Base-by-base conservation (phyloP, 257 asterid genomes). In the Fraxinus cuspidata region DNA sequence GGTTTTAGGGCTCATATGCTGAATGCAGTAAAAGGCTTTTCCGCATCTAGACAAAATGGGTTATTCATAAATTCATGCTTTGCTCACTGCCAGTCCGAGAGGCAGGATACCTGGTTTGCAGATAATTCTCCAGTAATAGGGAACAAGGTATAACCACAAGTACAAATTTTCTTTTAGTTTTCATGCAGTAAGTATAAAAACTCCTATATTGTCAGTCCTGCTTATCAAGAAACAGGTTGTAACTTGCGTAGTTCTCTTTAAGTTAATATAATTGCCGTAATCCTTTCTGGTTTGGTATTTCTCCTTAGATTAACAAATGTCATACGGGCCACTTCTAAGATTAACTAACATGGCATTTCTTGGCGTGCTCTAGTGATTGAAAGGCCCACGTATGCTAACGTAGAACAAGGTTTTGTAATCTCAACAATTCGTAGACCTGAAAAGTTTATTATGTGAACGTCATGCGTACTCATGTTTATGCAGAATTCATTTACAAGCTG, bases 41-140 rank as follows among this genome's bases (percentile, higher is more conserved):
- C 81, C 21, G 56, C 76, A 27, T 80, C 79, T 0, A 65, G 75
- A 51, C 88, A 81, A 74, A 87, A 74, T 75, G 94, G 91, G 18
- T 7, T 89, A 0, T 89, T 85, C 81, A 81, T 89, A 68, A 87
- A 89, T 80, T 89, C 94, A 58, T 89, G 94, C 71, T 89, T 87
- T 70, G 84, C 87, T 72, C 94, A 89, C 69, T 89, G 94, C 78
- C 94, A 89, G 40, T 86, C 94, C 16, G 94, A 89, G 87, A 87
- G 84, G 82, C 94, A 86, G 78, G 90, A 86, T 67, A 86, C 89
- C 4, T 89, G 94, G 94, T 83, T 79, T 15, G 75, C 80, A 16
- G 75, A 47, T 38, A 7, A 73, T 42, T 84, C 87, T 40, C 94
- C 94, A 9, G 47, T 8, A 23, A 21, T 89, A 7, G 88, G 85